These are phyloP conservation scores for Tritrichomonas foetus DNA, from an alignment of 208 protist genomes.

Conservation along the genomic window DNA sequence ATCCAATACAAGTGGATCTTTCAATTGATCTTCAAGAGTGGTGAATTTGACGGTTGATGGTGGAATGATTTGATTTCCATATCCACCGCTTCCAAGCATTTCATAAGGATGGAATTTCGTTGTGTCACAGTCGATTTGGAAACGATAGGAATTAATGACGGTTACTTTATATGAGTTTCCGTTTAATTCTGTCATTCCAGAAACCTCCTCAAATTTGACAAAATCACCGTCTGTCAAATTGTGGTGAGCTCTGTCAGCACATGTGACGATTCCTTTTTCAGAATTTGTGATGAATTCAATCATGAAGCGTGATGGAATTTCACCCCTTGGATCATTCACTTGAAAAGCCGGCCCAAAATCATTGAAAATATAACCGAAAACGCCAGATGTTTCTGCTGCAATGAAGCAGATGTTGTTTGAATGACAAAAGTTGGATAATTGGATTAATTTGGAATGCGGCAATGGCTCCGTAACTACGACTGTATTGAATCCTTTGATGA, in stretches of 20 bases:
- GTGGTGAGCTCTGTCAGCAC: conserved; percentile 62
- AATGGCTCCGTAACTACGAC: background rate
- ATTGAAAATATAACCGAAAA: conserved; percentile 56
- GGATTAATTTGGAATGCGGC: background rate
- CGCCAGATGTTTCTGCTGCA: conserved; percentile 47
- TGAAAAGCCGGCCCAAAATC: conserved; percentile 55
- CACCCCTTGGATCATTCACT: conserved; percentile 55
- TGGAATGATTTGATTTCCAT: conserved; percentile 44
- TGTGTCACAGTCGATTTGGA: conserved; percentile 51
- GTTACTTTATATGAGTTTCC: conserved; percentile 19
- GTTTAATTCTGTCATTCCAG: conserved; percentile 57
- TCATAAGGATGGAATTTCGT: conserved; percentile 43
- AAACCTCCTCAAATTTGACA: conserved; percentile 70
- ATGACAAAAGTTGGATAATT: background rate
- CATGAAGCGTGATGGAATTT: conserved; percentile 49
- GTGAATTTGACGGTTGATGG: conserved; percentile 9
- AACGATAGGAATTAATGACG: conserved; percentile 49
- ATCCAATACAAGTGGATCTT: background rate
- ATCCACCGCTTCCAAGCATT: conserved; percentile 49
- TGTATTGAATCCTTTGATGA: background rate
- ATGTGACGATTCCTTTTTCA: conserved; percentile 63
- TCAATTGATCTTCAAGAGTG: conserved; percentile 27
- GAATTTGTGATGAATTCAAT: conserved; percentile 46
- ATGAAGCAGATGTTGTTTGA: conserved; percentile 51
- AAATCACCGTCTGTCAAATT: conserved; percentile 67